phyloP scores from a whole-genome alignment of 805 yeast genomes.

The Danielia reshetovae region DNA sequence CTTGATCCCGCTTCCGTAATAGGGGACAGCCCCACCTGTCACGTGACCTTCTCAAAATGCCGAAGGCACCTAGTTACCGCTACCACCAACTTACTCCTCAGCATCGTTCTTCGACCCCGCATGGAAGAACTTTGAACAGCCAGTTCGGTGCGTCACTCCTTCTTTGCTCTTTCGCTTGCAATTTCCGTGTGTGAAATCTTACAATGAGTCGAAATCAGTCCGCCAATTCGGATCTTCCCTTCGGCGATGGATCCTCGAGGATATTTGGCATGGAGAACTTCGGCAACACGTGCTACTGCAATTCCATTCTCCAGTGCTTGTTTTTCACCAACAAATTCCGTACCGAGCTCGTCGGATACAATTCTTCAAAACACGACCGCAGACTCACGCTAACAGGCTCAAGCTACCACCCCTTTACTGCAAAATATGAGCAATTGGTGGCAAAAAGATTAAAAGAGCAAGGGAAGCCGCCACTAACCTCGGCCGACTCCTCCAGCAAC shows the following conservation, averaged over 20 bases:
- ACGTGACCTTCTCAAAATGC: no score
- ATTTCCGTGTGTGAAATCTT: no score
- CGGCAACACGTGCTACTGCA: slow-evolving; percentile 93
- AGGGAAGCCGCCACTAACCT: slow-evolving; percentile 8
- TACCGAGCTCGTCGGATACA: slow-evolving; percentile 37
- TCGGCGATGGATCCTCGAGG: slow-evolving; percentile 66
- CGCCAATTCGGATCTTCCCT: slow-evolving; percentile 44
- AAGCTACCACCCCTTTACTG: slow-evolving; percentile 32
- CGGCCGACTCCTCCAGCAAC: slow-evolving; percentile 3
- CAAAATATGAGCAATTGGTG: slow-evolving; percentile 38
- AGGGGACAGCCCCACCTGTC: no score
- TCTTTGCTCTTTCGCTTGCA: no score
- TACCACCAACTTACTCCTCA: no score
- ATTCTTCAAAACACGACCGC: slow-evolving; percentile 27
- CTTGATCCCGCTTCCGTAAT: no score
- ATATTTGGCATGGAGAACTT: slow-evolving; percentile 80
- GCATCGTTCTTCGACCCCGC: no score
- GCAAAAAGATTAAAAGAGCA: slow-evolving; percentile 33
- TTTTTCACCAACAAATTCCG: slow-evolving; percentile 74
- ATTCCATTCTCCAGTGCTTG: slow-evolving; percentile 85
- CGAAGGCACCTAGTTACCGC: no score
- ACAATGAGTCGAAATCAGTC: no score
- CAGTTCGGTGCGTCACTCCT: no score
- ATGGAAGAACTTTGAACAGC: no score
- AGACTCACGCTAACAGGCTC: slow-evolving; percentile 27